phyloP scores from a whole-genome alignment of 1,284 basidiomycete genomes.

The Albatrellus sp. region DNA sequence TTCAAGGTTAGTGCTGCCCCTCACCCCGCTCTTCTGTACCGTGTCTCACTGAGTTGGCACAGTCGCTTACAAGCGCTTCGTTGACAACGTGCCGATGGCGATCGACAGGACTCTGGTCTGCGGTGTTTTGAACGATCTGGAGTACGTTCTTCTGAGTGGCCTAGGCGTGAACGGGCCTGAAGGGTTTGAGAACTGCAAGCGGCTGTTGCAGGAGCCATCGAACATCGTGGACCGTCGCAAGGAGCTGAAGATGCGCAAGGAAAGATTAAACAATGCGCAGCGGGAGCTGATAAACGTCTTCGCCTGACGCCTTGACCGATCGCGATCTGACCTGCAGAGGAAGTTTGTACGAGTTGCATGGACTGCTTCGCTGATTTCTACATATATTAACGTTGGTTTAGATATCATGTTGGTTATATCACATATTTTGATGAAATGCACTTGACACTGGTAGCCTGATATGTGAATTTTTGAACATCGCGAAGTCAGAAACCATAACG shows the following conservation, averaged over 20 bases:
- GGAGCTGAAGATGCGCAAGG: slow-evolving; percentile 38
- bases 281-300: slow-evolving; percentile 27
- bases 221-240: slow-evolving; percentile 31
- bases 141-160: slow-evolving; percentile 29
- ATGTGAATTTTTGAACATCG: too few relatives aligned
- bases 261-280: slow-evolving; percentile 37
- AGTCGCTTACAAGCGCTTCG: slow-evolving; percentile 63
- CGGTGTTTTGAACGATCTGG: slow-evolving; percentile 25
- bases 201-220: slow-evolving; percentile 42
- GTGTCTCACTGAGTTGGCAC: background rate
- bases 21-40: background rate
- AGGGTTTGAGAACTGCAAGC: slow-evolving; percentile 34
- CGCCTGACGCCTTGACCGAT: background rate
- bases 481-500: too few relatives aligned
- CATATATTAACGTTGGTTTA: too few relatives aligned
- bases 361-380: too few relatives aligned
- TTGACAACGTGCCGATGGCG: slow-evolving; percentile 48
- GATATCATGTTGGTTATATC: too few relatives aligned
- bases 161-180: slow-evolving; percentile 34
- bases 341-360: too few relatives aligned
- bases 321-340: background rate
- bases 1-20: slow-evolving; percentile 36
- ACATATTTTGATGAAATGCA: background rate
- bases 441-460: too few relatives aligned
- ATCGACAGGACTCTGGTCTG: slow-evolving; percentile 52